Evolutionary conservation across 371 early-diverging fungal species (phyloP).

Genomic region (Choanephora cucurbitarum): DNA sequence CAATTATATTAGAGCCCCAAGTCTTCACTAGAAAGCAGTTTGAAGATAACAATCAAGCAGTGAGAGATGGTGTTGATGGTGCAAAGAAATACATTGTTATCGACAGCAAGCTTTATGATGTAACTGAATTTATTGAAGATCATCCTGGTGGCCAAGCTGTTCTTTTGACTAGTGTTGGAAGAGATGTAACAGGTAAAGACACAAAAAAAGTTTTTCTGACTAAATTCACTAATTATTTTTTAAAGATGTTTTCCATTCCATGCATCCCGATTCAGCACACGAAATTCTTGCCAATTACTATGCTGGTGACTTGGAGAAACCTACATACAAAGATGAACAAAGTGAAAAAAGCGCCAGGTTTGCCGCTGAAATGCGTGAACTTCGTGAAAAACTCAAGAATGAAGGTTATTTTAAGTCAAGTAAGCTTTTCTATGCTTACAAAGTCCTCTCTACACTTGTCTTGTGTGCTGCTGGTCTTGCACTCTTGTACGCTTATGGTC

Average conservation of each 20-base stretch:
- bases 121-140: slow-evolving; percentile 76
- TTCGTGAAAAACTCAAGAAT: slow-evolving; percentile 59
- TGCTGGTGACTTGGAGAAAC: slow-evolving; percentile 69
- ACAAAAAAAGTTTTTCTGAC: too few relatives aligned
- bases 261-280: slow-evolving; percentile 76
- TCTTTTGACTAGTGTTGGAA: slow-evolving; percentile 76
- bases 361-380: slow-evolving; percentile 65
- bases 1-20: slow-evolving; percentile 14
- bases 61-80: slow-evolving; percentile 52
- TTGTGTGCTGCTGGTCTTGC: slow-evolving; percentile 56
- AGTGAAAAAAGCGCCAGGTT: slow-evolving; percentile 37
- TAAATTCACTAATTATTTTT: too few relatives aligned
- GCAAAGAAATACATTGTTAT: slow-evolving; percentile 70
- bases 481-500: slow-evolving; percentile 57
- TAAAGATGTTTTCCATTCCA: slow-evolving; percentile 88
- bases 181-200: slow-evolving; percentile 79
- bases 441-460: slow-evolving; percentile 59
- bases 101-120: slow-evolving; percentile 85
- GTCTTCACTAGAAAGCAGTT: slow-evolving; percentile 40
- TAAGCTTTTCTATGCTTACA: slow-evolving; percentile 69
- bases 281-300: slow-evolving; percentile 79
- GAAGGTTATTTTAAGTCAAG: slow-evolving; percentile 71
- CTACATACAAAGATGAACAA: slow-evolving; percentile 28
- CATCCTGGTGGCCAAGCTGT: slow-evolving; percentile 86
- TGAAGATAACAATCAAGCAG: slow-evolving; percentile 31